Evolutionary conservation across 805 yeast species (phyloP), one percentile per base, ranked within the genome.

Genomic region (Wickerhamomyces bisporus): DNA sequence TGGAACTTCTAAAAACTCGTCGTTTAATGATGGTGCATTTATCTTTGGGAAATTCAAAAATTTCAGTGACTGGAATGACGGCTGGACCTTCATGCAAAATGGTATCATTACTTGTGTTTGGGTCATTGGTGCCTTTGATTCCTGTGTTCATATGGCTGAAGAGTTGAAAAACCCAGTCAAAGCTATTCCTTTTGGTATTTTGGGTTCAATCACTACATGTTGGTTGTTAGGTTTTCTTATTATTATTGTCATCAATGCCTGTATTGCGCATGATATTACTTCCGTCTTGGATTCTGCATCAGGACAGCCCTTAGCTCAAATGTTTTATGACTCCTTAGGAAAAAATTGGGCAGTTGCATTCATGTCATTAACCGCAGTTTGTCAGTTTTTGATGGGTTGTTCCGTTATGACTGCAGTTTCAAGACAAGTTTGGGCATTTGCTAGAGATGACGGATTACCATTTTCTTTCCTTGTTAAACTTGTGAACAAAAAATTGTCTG

Each of bases 391-490:
- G 36, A 81, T 80, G 86, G 81, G 83, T n/a, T 68, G 75, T 17
- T 73, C 81, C 6, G 69, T 71, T 42, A 58, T 78, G 39, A 68
- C 79, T 25, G 84, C 85, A 15, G 68, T 73, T 7, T 77, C 84
- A 2, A 70, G 87, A 57, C 86, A 79, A 59, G 66, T 78, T 35
- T 81, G 83, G 78, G 86, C 87, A 2, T 80, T 80, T 58, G 79
- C 86, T 15, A 73, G 89, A 63, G 89, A 81, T 56, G 79, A 80
- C 44, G 86, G 87, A 21, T 66, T 82, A 41, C 88, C 89, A 8
- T 64, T 79, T 48, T 69, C 81, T 15, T 57, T 66, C 29, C 63
- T 65, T 50, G 69, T 82, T 41, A 76, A 79, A 48, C 72, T 65
- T 31, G 85, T 83, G 30, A 66, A 82, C 53, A 65, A 71, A 37